phyloP scores from a whole-genome alignment of 148 eudicot species.

The Suaeda aralocaspica region DNA sequence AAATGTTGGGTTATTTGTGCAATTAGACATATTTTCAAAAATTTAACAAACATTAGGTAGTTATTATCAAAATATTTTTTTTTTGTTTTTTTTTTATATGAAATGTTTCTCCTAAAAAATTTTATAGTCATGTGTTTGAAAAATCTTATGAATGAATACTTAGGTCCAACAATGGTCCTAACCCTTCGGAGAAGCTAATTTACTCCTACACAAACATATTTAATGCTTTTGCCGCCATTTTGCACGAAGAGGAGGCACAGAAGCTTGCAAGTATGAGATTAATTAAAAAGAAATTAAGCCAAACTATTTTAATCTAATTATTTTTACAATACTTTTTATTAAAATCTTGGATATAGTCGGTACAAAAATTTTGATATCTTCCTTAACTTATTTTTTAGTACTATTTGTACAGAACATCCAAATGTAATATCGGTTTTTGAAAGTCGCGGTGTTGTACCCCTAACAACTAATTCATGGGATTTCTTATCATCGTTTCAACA shows the following conservation, averaged over 20 bases:
- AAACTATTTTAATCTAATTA: no score
- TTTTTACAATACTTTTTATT: no score
- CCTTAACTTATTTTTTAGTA: neutral
- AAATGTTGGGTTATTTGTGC: no score
- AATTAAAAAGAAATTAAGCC: no score
- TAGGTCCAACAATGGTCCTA: neutral
- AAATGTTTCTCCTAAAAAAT: no score
- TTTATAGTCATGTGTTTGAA: no score
- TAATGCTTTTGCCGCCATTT: neutral
- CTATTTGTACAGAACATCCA: neutral
- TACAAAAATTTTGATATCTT: neutral
- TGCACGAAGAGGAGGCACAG: neutral
- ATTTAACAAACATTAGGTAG: no score
- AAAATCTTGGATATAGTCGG: neutral
- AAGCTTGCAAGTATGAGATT: conserved; percentile 12
- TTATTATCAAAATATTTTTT: no score
- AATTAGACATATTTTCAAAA: no score
- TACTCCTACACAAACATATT: conserved; percentile 3
- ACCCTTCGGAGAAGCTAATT: conserved; percentile 2
- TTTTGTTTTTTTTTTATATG: no score
- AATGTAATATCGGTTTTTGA: conserved; percentile 1
- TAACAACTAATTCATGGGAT: conserved; percentile 3
- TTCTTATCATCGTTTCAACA: neutral
- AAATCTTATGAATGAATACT: no score
- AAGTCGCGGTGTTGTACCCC: neutral